Conservation (phyloP, 345 rosid species). For the Eucalyptus sideroxylon region DNA sequence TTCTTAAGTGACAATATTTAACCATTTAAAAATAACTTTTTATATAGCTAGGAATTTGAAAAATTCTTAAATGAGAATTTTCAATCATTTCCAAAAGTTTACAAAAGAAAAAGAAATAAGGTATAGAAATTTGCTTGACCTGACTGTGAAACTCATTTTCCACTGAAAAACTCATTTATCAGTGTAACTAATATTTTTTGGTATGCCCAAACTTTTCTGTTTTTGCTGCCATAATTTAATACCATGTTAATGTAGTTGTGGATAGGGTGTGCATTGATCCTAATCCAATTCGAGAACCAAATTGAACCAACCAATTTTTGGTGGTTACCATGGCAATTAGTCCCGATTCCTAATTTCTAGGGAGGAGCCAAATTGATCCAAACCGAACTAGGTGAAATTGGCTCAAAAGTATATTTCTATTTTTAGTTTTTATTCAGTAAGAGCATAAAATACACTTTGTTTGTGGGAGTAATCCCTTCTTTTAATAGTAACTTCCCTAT, state of each 20-base stretch:
- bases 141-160: neutral
- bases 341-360: no score
- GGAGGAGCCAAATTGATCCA: no score
- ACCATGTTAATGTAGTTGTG: neutral
- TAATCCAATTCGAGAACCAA: no score
- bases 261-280: no score
- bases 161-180: neutral
- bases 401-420: no score
- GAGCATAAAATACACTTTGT: no score
- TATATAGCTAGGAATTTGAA: neutral
- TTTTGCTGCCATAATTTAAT: neutral
- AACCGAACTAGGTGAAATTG: accelerated
- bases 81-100: neutral
- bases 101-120: no score
- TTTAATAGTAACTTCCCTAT: no score
- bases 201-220: neutral
- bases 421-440: no score
- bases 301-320: accelerated
- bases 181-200: no score
- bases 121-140: neutral
- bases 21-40: neutral
- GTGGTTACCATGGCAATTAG: accelerated
- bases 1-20: neutral
- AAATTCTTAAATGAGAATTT: neutral
- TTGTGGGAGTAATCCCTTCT: no score